These are phyloP conservation scores for Forsythia suspensa DNA, from an alignment of 257 asterid genomes.

Conservation along the genomic window DNA sequence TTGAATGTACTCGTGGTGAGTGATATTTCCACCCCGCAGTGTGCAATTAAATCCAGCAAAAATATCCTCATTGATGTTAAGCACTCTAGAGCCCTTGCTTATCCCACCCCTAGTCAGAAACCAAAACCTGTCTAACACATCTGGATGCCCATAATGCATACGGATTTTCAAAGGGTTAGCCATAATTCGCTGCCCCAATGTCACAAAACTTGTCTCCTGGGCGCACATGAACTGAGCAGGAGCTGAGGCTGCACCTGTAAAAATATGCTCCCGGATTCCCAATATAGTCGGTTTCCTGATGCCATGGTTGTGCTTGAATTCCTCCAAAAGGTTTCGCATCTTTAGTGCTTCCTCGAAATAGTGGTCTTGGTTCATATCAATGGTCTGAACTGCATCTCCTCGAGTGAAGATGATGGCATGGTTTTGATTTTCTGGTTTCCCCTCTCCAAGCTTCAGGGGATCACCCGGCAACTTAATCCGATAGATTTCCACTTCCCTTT, in stretches of 20 bases:
- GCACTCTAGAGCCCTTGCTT: constrained; percentile 96
- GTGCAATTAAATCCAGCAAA: constrained; percentile 99
- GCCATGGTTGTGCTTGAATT: constrained; percentile 73
- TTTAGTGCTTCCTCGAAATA: constrained; percentile 98
- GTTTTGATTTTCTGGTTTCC: constrained; percentile 97
- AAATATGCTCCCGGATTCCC: constrained; percentile 93
- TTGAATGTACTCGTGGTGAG: constrained; percentile 98
- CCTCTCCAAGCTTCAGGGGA: constrained; percentile 96
- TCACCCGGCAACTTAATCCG: constrained; percentile 91
- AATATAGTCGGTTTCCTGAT: constrained; percentile 88
- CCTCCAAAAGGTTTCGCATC: constrained; percentile 93
- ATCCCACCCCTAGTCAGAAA: constrained; percentile 95
- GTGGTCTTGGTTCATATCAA: constrained; percentile 98
- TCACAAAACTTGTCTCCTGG: constrained; percentile 96
- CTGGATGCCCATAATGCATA: constrained; percentile 99
- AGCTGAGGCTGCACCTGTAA: constrained; percentile 95
- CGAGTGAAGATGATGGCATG: constrained; percentile 94
- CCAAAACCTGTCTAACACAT: constrained; percentile 98
- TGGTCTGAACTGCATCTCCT: constrained; percentile 98
- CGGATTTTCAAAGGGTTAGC: constrained; percentile 97
- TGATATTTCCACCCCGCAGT: constrained; percentile 89
- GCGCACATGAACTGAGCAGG: constrained; percentile 99
- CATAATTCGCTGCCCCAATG: constrained; percentile 97
- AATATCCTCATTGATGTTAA: constrained; percentile 95
- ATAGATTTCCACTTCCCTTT: constrained; percentile 91